Percentiles rank a stretch among this genome's conserved stretches.
Conservation (phyloP, 257 asterid species). For the Coffea canephora region DNA sequence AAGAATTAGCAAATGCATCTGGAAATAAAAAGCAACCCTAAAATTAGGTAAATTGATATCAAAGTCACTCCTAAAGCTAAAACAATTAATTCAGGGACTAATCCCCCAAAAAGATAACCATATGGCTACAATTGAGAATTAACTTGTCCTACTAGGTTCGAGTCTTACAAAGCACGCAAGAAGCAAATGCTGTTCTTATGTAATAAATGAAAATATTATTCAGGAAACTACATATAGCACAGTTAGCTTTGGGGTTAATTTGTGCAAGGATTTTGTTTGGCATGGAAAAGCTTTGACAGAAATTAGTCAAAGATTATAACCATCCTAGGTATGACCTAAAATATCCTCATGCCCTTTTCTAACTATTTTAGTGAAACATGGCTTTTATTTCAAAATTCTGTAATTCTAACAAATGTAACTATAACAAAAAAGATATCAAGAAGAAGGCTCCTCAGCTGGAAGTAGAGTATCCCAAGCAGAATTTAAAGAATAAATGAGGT, state of each 20-base stretch:
- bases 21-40: background rate
- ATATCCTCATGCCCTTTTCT: background rate
- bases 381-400: background rate
- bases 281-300: background rate
- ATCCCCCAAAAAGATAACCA: background rate
- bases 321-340: background rate
- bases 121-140: background rate
- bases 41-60: background rate
- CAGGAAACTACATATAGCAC: no score
- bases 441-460: background rate
- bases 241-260: background rate
- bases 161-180: background rate
- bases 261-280: background rate
- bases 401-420: background rate
- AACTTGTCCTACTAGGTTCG: background rate
- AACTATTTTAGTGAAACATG: background rate
- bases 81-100: background rate
- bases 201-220: background rate
- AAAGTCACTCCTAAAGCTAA: background rate
- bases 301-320: background rate
- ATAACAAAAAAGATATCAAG: background rate
- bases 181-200: background rate
- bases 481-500: background rate
- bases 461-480: background rate
- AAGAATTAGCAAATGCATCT: background rate